Conservation (phyloP, 768 basidiomycete species). For the Exsudoporus frostii region DNA sequence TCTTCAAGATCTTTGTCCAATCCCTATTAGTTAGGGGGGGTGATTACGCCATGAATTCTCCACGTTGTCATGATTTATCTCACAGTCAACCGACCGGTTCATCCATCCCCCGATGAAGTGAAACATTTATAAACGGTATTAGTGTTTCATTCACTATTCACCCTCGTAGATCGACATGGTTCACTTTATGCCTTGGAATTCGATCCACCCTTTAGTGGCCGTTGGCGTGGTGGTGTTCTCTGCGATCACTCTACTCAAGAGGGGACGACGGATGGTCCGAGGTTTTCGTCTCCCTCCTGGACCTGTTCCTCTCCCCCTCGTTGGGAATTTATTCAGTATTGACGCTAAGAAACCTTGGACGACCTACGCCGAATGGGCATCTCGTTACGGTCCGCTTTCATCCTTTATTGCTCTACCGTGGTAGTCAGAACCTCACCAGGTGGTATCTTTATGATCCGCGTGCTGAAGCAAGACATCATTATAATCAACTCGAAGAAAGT, state of each 20-base stretch:
- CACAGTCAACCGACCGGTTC: not conserved
- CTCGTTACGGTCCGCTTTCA: slow-evolving; percentile 13
- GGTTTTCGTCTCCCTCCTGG: slow-evolving; percentile 15
- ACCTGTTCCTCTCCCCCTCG: slow-evolving; percentile 13
- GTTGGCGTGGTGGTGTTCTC: not conserved
- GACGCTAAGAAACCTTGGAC: slow-evolving; percentile 17
- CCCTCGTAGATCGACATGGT: not conserved
- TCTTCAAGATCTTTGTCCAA: not conserved
- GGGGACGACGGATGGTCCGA: not conserved
- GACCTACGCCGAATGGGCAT: slow-evolving; percentile 19
- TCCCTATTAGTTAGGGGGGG: not conserved
- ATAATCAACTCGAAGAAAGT: slow-evolving; percentile 25
- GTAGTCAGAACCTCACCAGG: slow-evolving; percentile 6
- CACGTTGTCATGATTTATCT: not conserved
- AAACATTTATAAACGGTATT: not conserved
- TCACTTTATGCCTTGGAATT: not conserved
- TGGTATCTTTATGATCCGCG: slow-evolving; percentile 19
- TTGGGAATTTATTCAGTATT: slow-evolving; percentile 18
- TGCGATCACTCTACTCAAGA: not conserved
- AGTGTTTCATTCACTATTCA: not conserved
- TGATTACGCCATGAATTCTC: not conserved
- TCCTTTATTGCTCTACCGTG: not conserved
- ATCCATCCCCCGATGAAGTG: not conserved
- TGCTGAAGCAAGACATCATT: slow-evolving; percentile 22
- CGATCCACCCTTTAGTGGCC: not conserved